Conservation (phyloP, 2,329 filamentous ascomycete species). For the Hymenoscyphus infarciens region DNA sequence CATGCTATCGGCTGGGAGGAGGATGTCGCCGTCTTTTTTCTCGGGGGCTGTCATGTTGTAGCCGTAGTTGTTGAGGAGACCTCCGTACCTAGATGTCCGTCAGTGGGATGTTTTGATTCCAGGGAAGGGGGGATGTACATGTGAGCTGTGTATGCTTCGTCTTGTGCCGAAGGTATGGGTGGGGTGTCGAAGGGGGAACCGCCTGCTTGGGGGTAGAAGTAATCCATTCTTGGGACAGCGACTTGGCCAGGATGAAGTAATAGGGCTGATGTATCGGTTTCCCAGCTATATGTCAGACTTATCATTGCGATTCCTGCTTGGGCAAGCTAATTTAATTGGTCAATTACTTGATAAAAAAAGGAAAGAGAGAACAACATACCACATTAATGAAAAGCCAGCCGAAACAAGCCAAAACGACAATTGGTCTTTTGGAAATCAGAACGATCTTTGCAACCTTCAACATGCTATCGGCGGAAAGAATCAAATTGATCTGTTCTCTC, state of each 20-base stretch:
- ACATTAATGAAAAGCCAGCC: constrained; percentile 36
- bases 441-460: constrained; percentile 32
- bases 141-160: constrained; percentile 43
- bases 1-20: background rate
- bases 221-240: constrained; percentile 37
- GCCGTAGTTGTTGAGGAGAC: constrained; percentile 36
- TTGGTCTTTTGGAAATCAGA: constrained; percentile 27
- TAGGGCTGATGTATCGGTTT: constrained; percentile 36
- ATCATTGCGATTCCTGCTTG: constrained; percentile 44
- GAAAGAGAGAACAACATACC: constrained; percentile 23
- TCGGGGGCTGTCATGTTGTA: constrained; percentile 15
- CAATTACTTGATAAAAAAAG: background rate
- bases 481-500: constrained; percentile 30
- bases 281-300: constrained; percentile 42
- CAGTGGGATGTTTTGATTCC: background rate
- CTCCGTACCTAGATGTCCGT: constrained; percentile 38
- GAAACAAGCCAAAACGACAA: constrained; percentile 31
- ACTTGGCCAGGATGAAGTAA: constrained; percentile 37
- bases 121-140: constrained; percentile 27
- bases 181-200: constrained; percentile 9
- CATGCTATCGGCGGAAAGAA: constrained; percentile 36
- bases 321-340: constrained; percentile 34
- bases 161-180: constrained; percentile 22
- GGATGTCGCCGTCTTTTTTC: background rate
- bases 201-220: constrained; percentile 36